phyloP scores from a whole-genome alignment of 1,139 yeast genomes.

The Kodamaea ohmeri region DNA sequence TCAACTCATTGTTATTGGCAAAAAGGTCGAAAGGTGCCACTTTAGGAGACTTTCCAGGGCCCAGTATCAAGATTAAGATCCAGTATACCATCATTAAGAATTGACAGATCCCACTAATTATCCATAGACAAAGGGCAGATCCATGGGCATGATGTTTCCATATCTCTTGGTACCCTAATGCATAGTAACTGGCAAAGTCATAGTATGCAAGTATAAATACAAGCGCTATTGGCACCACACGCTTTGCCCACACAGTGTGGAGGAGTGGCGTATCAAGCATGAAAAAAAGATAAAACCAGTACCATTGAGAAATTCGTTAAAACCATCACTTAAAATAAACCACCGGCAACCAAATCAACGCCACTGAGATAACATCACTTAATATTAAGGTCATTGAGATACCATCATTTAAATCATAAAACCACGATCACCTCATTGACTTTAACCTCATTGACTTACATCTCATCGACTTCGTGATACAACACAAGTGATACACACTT shows the following conservation, averaged over 20 bases:
- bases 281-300: no score
- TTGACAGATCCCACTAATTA: conserved; percentile 28
- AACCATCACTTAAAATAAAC: no score
- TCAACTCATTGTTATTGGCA: conserved; percentile 20
- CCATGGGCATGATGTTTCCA: conserved; percentile 30
- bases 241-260: conserved; percentile 14
- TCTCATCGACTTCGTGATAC: no score
- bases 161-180: conserved; percentile 38
- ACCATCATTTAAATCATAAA: no score
- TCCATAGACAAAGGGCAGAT: conserved; percentile 38
- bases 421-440: no score
- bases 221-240: conserved; percentile 24
- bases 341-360: no score
- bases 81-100: conserved; percentile 30
- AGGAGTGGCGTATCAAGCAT: conserved; percentile 13
- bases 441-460: no score
- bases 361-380: no score
- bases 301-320: no score
- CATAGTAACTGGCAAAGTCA: conserved; percentile 33
- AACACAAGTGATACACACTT: no score
- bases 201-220: conserved; percentile 29
- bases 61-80: conserved; percentile 25
- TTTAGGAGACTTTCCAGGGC: conserved; percentile 35
- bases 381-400: no score
- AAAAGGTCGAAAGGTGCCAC: conserved; percentile 30